Evolutionary conservation across 352 stramenopile species (phyloP).

Genomic region (Globisporangium orthogonon): DNA sequence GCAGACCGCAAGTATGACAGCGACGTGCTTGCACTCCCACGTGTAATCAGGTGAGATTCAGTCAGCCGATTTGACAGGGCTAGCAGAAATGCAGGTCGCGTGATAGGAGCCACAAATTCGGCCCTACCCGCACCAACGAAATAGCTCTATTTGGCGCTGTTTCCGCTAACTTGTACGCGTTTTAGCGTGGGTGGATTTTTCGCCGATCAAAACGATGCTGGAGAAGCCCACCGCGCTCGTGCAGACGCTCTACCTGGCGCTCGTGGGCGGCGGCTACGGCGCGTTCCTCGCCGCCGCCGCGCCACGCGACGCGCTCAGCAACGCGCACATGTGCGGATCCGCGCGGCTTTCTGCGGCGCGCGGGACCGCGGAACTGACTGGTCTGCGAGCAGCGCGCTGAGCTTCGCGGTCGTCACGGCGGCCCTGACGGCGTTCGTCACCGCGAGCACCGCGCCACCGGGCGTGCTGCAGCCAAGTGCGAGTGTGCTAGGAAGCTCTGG

Average conservation of each 20-base stretch:
- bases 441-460: slow-evolving; percentile 32
- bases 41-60: not conserved
- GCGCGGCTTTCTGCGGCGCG: not conserved
- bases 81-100: not conserved
- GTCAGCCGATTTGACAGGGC: not conserved
- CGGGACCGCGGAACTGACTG: not conserved
- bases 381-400: slow-evolving; percentile 20
- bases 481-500: not conserved
- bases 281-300: slow-evolving; percentile 42
- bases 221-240: slow-evolving; percentile 27
- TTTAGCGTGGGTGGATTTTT: too few species aligned
- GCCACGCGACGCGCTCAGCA: slow-evolving; percentile 28
- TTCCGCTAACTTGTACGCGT: not conserved
- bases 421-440: slow-evolving; percentile 46
- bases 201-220: too few species aligned
- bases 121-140: not conserved
- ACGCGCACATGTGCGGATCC: slow-evolving; percentile 28
- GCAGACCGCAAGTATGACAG: too few species aligned
- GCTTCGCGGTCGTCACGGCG: slow-evolving; percentile 25
- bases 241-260: slow-evolving; percentile 51
- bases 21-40: too few species aligned
- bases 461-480: slow-evolving; percentile 39
- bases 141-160: not conserved
- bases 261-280: slow-evolving; percentile 50
- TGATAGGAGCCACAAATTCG: not conserved